A percentile compares a stretch with the other conserved stretches of the same genome.
Conservation (phyloP, 176 grass and related monocot genomes). For the Phragmites australis region DNA sequence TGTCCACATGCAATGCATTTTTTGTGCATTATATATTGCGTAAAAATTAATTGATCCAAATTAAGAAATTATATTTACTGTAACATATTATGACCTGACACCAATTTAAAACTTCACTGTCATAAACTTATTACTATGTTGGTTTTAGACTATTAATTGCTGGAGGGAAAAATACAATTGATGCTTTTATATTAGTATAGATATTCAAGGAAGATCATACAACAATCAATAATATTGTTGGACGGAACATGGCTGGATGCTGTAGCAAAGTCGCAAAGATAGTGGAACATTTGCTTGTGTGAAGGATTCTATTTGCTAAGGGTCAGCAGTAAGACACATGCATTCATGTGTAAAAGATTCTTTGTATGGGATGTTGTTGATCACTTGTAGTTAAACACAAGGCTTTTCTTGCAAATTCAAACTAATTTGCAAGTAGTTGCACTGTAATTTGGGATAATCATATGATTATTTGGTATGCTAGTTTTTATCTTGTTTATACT, state of each 20-base stretch:
- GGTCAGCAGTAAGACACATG: not conserved
- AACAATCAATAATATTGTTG: not conserved
- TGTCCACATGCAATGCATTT: no score
- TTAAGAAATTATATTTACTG: no score
- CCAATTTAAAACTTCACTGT: no score
- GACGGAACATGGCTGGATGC: not conserved
- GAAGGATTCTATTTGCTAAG: not conserved
- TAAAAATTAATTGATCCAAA: no score
- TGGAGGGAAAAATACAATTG: not conserved
- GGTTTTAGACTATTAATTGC: no score
- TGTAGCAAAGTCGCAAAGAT: not conserved
- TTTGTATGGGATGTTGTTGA: not conserved
- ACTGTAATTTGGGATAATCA: not conserved
- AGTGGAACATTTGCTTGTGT: not conserved
- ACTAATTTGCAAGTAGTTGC: not conserved
- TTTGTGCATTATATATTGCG: no score
- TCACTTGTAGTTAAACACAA: not conserved
- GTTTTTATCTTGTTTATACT: not conserved
- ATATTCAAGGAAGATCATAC: not conserved
- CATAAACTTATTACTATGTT: no score
- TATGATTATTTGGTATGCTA: not conserved
- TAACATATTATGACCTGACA: no score
- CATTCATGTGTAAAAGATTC: not conserved
- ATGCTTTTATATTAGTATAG: not conserved
- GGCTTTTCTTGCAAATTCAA: not conserved